These are phyloP conservation scores for Bolboschoenoplectus hybrid DNA, from an alignment of 202 grass and related monocot species.

Conservation along the genomic window DNA sequence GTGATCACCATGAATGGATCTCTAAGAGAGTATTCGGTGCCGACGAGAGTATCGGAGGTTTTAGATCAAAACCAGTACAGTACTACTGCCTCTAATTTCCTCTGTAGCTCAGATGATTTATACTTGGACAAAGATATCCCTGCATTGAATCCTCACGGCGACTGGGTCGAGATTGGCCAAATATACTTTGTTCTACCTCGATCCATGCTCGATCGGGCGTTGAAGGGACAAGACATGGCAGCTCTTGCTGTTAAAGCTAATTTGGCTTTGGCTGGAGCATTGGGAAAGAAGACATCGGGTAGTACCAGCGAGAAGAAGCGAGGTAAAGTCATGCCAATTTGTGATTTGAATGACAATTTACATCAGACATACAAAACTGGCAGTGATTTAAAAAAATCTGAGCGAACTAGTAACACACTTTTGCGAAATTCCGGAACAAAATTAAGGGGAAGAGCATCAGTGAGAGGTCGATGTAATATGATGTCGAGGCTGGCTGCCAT, in stretches of 20 bases:
- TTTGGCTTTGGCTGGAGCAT: conserved; percentile 34
- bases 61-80: conserved; percentile 9
- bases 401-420: neutral
- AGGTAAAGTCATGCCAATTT: neutral
- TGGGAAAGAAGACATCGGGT: neutral
- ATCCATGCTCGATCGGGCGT: conserved; percentile 36
- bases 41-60: conserved; percentile 43
- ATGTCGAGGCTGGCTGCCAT: conserved; percentile 4
- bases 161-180: conserved; percentile 40
- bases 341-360: neutral
- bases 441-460: neutral
- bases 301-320: neutral
- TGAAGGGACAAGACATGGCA: conserved; percentile 57
- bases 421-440: neutral
- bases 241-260: conserved; percentile 59
- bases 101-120: conserved; percentile 73
- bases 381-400: neutral
- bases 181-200: conserved; percentile 64
- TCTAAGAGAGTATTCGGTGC: conserved; percentile 38
- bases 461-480: neutral
- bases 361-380: neutral
- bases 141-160: conserved; percentile 38
- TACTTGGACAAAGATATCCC: conserved; percentile 34
- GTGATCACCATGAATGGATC: conserved; percentile 53
- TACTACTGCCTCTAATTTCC: conserved; percentile 29